These are phyloP conservation scores for Lentinula sp. DNA, from an alignment of 768 basidiomycete genomes.

Conservation along the genomic window DNA sequence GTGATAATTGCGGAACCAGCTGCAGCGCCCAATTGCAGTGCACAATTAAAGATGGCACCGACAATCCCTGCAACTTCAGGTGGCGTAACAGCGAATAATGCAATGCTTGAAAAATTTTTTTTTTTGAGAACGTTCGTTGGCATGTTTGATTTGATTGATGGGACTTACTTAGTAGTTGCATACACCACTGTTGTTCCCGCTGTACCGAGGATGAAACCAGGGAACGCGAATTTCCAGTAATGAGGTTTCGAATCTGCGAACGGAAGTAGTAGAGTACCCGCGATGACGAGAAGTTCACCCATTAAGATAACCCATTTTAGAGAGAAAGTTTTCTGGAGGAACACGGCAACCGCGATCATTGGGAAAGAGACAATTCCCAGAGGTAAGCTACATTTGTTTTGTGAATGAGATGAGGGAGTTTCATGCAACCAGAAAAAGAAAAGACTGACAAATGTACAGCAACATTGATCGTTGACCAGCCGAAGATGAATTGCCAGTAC, in stretches of 20 bases:
- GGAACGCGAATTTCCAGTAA: conserved; percentile 45
- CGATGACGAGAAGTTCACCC: conserved; percentile 30
- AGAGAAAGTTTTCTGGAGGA: conserved; percentile 11
- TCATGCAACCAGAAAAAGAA: neutral
- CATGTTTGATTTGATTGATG: neutral
- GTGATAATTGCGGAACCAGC: conserved; percentile 41
- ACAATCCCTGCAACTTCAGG: conserved; percentile 45
- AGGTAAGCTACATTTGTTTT: neutral
- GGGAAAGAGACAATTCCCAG: neutral
- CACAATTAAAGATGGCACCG: conserved; percentile 50
- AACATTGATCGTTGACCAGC: conserved; percentile 33
- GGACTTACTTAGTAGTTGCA: conserved; percentile 41
- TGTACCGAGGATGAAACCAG: conserved; percentile 43
- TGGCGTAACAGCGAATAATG: conserved; percentile 43
- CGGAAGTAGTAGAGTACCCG: conserved; percentile 34
- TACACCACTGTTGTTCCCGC: conserved; percentile 39
- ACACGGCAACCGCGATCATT: neutral
- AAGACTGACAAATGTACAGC: conserved; percentile 33
- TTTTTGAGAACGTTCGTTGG: conserved; percentile 10
- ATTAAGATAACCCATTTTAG: conserved; percentile 41
- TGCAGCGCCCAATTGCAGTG: conserved; percentile 47
- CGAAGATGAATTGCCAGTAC: conserved; percentile 34
- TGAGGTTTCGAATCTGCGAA: conserved; percentile 29
- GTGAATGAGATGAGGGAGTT: neutral
- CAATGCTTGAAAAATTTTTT: conserved; percentile 25